phyloP scores from a whole-genome alignment of 495 filamentous ascomycete species.

The Penicillium arizonense region DNA sequence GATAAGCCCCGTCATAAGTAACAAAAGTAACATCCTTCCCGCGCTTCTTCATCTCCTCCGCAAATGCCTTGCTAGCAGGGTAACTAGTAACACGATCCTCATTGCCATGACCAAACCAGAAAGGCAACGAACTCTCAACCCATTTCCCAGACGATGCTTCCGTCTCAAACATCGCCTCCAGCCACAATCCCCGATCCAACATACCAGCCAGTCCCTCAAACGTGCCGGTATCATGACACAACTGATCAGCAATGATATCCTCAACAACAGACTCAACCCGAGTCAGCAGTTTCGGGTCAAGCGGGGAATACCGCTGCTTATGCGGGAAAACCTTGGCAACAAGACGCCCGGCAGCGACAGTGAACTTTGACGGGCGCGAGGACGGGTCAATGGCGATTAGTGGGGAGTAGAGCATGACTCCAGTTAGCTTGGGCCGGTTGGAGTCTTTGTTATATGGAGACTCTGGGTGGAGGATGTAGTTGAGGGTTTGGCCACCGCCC shows the following conservation, averaged over 20 bases:
- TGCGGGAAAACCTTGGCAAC: slow-evolving; percentile 63
- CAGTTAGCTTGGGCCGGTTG: slow-evolving; percentile 51
- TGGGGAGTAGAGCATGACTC: slow-evolving; percentile 67
- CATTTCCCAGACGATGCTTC: slow-evolving; percentile 21
- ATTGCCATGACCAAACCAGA: slow-evolving; percentile 69
- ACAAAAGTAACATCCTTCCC: slow-evolving; percentile 67
- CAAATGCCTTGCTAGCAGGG: slow-evolving; percentile 58
- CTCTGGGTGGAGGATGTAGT: slow-evolving; percentile 18
- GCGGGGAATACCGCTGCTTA: slow-evolving; percentile 45
- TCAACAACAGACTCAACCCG: slow-evolving; percentile 56
- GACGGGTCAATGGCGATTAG: slow-evolving; percentile 66
- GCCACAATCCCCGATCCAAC: slow-evolving; percentile 58
- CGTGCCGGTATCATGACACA: slow-evolving; percentile 79
- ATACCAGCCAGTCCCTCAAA: slow-evolving; percentile 71
- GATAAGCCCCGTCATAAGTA: slow-evolving; percentile 74
- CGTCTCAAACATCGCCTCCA: slow-evolving; percentile 24
- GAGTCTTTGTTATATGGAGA: slow-evolving; percentile 23
- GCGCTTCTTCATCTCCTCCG: slow-evolving; percentile 43
- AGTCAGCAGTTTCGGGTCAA: slow-evolving; percentile 58
- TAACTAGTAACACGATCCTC: slow-evolving; percentile 65
- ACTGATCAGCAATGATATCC: slow-evolving; percentile 48
- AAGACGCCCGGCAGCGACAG: slow-evolving; percentile 59
- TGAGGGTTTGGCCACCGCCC: slow-evolving; percentile 69
- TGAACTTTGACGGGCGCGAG: slow-evolving; percentile 56
- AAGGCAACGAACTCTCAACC: slow-evolving; percentile 18